Evolutionary conservation across 2,329 filamentous ascomycete genomes (phyloP).

Genomic region (Cercospora zeina): DNA sequence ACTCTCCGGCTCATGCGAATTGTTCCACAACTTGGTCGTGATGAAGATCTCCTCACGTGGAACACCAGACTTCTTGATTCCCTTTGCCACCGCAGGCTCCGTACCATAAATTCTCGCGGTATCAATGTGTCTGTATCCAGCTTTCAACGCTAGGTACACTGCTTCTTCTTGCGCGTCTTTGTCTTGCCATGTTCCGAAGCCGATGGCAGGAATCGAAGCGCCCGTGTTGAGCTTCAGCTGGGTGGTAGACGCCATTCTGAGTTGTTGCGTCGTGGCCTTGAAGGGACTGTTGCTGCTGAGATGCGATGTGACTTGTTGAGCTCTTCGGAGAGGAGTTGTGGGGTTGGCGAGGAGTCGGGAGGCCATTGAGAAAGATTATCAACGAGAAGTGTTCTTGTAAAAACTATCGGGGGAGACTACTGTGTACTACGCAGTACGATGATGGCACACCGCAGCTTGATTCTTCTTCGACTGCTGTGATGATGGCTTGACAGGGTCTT

Average conservation of each 20-base stretch:
- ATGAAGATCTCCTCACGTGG: slow-evolving; percentile 66
- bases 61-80: slow-evolving; percentile 63
- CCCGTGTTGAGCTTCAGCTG: slow-evolving; percentile 43
- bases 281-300: not conserved
- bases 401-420: not conserved
- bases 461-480: not conserved
- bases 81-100: slow-evolving; percentile 65
- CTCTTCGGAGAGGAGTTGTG: slow-evolving; percentile 20
- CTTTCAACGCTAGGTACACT: slow-evolving; percentile 49
- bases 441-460: not conserved
- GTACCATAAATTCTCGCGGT: slow-evolving; percentile 52
- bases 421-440: not conserved
- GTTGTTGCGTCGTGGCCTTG: slow-evolving; percentile 20
- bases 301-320: slow-evolving; percentile 25
- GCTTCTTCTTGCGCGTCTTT: slow-evolving; percentile 51
- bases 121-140: slow-evolving; percentile 59
- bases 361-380: slow-evolving; percentile 7
- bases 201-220: slow-evolving; percentile 40
- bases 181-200: slow-evolving; percentile 58
- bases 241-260: slow-evolving; percentile 39
- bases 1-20: slow-evolving; percentile 22
- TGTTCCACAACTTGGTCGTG: slow-evolving; percentile 52
- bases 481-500: not conserved
- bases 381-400: slow-evolving; percentile 4
- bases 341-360: slow-evolving; percentile 4